Evolutionary conservation across 345 rosid genomes (phyloP).

Genomic region (Gossypium herbaceum): DNA sequence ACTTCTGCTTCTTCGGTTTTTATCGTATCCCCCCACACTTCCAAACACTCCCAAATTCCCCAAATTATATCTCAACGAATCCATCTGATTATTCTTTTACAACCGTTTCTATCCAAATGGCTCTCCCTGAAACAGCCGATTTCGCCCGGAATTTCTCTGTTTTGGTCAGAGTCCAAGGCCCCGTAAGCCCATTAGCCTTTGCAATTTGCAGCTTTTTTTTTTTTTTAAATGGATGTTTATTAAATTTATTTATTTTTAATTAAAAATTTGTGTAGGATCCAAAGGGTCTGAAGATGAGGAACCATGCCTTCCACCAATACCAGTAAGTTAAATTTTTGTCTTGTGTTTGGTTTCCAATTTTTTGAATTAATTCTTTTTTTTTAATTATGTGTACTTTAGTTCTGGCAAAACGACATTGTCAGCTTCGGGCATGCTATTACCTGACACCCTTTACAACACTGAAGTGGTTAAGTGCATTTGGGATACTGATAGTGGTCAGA

Average conservation of each 20-base stretch:
- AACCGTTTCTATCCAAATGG: constrained; percentile 33
- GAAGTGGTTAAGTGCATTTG: constrained; percentile 35
- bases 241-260: neutral
- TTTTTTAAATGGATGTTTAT: neutral
- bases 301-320: constrained; percentile 85
- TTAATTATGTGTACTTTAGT: constrained; percentile 30
- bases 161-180: constrained; percentile 81
- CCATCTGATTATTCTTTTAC: neutral
- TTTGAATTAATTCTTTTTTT: neutral
- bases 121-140: constrained; percentile 45
- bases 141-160: constrained; percentile 56
- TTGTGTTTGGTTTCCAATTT: neutral
- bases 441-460: constrained; percentile 37
- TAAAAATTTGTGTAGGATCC: constrained; percentile 52
- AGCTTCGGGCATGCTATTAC: constrained; percentile 80
- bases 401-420: constrained; percentile 81
- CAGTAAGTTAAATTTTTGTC: constrained; percentile 39
- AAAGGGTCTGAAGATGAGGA: constrained; percentile 85
- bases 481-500: constrained; percentile 27
- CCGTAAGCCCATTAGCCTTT: constrained; percentile 43
- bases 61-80: neutral
- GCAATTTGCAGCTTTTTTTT: neutral
- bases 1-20: neutral
- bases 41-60: neutral
- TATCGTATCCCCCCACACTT: neutral